phyloP scores from a whole-genome alignment of 768 basidiomycete genomes.

The Inosperma sp. region DNA sequence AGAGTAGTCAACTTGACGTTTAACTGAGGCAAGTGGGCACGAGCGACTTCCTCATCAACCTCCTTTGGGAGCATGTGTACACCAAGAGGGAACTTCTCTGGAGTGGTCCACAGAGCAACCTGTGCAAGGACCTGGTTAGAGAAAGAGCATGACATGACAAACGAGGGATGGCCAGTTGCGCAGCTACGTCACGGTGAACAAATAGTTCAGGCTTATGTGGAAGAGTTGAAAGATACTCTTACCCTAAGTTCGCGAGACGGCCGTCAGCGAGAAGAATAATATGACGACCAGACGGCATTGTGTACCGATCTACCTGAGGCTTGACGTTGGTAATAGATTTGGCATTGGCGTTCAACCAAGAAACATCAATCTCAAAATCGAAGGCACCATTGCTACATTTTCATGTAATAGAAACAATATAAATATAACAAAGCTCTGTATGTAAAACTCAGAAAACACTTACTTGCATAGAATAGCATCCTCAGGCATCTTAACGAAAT shows the following conservation, averaged over 20 bases:
- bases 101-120: slow-evolving; percentile 95
- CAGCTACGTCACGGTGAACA: slow-evolving; percentile 52
- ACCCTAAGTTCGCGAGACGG: slow-evolving; percentile 98
- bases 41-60: slow-evolving; percentile 98
- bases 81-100: slow-evolving; percentile 89
- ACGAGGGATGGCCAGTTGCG: slow-evolving; percentile 97
- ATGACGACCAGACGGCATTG: slow-evolving; percentile 88
- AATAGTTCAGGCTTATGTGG: not conserved
- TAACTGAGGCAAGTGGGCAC: slow-evolving; percentile 86
- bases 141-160: slow-evolving; percentile 99
- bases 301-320: slow-evolving; percentile 98
- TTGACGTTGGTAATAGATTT: slow-evolving; percentile 83
- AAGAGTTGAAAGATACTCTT: slow-evolving; percentile 24
- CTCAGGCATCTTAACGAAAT: slow-evolving; percentile 93
- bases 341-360: slow-evolving; percentile 96
- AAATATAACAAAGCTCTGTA: slow-evolving; percentile 5
- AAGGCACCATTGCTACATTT: slow-evolving; percentile 72
- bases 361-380: slow-evolving; percentile 91
- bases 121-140: slow-evolving; percentile 97
- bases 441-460: slow-evolving; percentile 28
- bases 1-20: slow-evolving; percentile 91
- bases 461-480: slow-evolving; percentile 99
- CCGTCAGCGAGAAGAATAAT: slow-evolving; percentile 97
- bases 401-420: no score
- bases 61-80: slow-evolving; percentile 99